A percentile compares a stretch with the other conserved stretches of the same genome.
Conservation (phyloP, 176 grass and related monocot species). For the Lolium perenne region DNA sequence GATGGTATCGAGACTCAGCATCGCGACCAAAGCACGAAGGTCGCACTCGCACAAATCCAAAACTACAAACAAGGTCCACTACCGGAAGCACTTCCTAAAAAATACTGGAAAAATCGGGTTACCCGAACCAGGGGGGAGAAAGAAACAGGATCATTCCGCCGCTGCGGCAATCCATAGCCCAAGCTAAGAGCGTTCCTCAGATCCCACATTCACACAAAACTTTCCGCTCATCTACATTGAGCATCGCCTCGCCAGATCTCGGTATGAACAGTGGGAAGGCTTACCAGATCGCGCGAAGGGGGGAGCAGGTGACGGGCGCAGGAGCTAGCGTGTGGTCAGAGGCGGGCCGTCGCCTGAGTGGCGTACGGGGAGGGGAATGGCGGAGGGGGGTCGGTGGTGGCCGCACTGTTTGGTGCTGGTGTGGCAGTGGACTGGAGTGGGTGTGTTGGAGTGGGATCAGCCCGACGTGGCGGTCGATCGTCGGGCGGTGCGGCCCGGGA, state of each 20-base stretch:
- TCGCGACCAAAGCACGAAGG: not conserved
- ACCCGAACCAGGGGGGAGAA: not conserved
- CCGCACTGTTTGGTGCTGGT: not conserved
- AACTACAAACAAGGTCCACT: not conserved
- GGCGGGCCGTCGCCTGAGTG: not conserved
- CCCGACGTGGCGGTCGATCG: not conserved
- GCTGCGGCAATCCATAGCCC: not conserved
- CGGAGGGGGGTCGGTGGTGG: not conserved
- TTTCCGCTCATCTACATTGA: not conserved
- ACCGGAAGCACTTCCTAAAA: not conserved
- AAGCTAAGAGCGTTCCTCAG: not conserved
- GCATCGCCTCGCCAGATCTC: slow-evolving; percentile 28
- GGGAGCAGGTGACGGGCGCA: not conserved
- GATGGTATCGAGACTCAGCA: not conserved
- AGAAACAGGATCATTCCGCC: not conserved
- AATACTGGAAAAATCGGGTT: not conserved
- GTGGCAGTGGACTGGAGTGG: not conserved
- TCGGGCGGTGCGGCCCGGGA: not conserved
- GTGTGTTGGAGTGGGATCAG: not conserved
- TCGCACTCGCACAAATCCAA: not conserved
- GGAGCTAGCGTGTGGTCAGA: not conserved
- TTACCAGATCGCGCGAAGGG: slow-evolving; percentile 34
- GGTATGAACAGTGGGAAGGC: not conserved
- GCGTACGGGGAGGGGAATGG: not conserved
- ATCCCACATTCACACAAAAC: not conserved